Evolutionary conservation across 257 asterid species (phyloP).

Genomic region (Fraxinus americana): DNA sequence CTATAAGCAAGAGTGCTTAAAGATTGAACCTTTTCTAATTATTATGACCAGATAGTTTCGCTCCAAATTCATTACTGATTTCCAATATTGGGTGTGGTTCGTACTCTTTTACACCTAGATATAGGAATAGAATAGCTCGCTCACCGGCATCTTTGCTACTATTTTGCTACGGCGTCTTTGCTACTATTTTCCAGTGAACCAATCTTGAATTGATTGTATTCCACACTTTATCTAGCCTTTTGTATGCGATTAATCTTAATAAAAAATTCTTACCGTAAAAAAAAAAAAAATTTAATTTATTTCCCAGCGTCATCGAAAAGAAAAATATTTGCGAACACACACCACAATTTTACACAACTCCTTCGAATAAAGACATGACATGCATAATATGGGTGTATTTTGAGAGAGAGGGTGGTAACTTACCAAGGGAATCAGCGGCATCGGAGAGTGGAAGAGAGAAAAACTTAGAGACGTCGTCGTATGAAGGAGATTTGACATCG

Average conservation of each 20-base stretch:
- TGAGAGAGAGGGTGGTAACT: background rate
- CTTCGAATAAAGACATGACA: background rate
- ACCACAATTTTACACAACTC: background rate
- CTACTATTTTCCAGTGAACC: too few species aligned
- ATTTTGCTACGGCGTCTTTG: too few species aligned
- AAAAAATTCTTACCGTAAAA: too few species aligned
- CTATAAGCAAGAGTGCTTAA: background rate
- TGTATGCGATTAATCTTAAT: background rate
- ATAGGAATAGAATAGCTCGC: too few species aligned
- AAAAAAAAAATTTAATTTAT: too few species aligned
- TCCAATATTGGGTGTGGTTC: too few species aligned
- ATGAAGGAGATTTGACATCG: constrained; percentile 40
- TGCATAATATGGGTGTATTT: background rate
- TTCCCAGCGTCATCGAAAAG: background rate
- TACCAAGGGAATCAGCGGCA: constrained; percentile 70
- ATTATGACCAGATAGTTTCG: background rate
- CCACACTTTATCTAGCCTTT: background rate
- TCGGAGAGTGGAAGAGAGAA: constrained; percentile 64
- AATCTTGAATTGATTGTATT: too few species aligned
- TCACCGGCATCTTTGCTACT: too few species aligned
- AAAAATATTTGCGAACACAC: background rate
- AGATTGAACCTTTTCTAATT: background rate
- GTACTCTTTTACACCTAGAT: too few species aligned
- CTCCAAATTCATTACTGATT: too few species aligned
- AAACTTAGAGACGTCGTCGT: constrained; percentile 50